A percentile compares a stretch with the other conserved stretches of the same genome.
Evolutionary conservation across 2,329 filamentous ascomycete species (phyloP).

Genomic region (Allantophomopsis lycopodina): DNA sequence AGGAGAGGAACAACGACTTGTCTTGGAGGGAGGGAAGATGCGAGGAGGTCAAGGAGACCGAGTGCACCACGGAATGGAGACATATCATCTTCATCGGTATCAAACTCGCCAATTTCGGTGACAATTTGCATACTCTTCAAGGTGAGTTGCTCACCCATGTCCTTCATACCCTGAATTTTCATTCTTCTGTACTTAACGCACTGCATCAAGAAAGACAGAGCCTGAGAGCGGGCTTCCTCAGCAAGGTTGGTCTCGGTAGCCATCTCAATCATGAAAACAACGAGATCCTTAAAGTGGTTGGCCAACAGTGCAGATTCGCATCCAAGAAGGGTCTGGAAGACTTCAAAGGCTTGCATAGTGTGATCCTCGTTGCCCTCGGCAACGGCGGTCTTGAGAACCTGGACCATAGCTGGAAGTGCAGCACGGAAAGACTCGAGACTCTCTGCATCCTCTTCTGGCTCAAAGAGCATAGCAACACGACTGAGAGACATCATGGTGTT

Average conservation of each 20-base stretch:
- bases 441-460: slow-evolving; percentile 71
- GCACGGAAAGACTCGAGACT: slow-evolving; percentile 64
- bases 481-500: slow-evolving; percentile 89
- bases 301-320: slow-evolving; percentile 78
- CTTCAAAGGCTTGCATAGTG: slow-evolving; percentile 83
- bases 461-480: slow-evolving; percentile 73
- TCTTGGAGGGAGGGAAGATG: slow-evolving; percentile 77
- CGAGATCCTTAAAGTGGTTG: slow-evolving; percentile 75
- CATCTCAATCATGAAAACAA: slow-evolving; percentile 89
- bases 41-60: slow-evolving; percentile 76
- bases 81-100: slow-evolving; percentile 69
- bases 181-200: slow-evolving; percentile 83
- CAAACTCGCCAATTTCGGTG: slow-evolving; percentile 69
- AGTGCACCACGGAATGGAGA: slow-evolving; percentile 78
- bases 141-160: slow-evolving; percentile 75
- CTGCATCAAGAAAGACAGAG: slow-evolving; percentile 88
- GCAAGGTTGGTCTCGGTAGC: slow-evolving; percentile 63
- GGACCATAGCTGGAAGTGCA: slow-evolving; percentile 77
- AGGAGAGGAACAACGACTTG: slow-evolving; percentile 90
- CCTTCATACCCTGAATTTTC: slow-evolving; percentile 82
- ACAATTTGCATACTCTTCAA: slow-evolving; percentile 79
- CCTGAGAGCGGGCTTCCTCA: slow-evolving; percentile 79
- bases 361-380: slow-evolving; percentile 73
- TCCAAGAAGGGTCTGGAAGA: slow-evolving; percentile 88
- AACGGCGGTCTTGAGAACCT: slow-evolving; percentile 74